Conservation (phyloP, 352 stramenopile genomes). For the Pilasporangium apinafurcum region DNA sequence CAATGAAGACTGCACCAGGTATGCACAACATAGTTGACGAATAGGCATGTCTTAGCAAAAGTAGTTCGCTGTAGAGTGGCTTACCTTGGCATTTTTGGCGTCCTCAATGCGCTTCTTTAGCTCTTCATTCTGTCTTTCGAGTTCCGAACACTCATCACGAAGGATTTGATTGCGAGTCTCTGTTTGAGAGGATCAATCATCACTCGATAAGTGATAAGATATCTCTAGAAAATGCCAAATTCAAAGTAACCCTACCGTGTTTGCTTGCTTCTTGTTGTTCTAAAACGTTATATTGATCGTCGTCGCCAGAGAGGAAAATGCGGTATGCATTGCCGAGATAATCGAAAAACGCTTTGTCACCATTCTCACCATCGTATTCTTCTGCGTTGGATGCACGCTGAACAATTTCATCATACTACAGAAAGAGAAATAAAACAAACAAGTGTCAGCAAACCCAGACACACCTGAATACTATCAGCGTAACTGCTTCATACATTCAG, state of each 20-base stretch:
- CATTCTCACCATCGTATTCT: slow-evolving; percentile 65
- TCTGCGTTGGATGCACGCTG: slow-evolving; percentile 42
- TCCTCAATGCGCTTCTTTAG: slow-evolving; percentile 57
- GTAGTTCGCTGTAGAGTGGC: slow-evolving; percentile 3
- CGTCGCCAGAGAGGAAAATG: slow-evolving; percentile 92
- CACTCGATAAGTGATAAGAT: too few species aligned
- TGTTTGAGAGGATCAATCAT: slow-evolving; percentile 9
- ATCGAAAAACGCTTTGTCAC: slow-evolving; percentile 91
- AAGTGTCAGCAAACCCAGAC: slow-evolving; percentile 2
- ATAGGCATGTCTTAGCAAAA: too few species aligned
- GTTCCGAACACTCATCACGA: slow-evolving; percentile 38
- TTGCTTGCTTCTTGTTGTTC: slow-evolving; percentile 71
- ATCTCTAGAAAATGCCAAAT: background rate
- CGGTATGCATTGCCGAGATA: slow-evolving; percentile 92
- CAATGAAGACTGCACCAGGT: slow-evolving; percentile 38
- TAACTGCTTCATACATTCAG: slow-evolving; percentile 59
- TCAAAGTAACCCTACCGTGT: slow-evolving; percentile 19
- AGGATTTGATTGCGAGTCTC: slow-evolving; percentile 48
- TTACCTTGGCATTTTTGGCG: slow-evolving; percentile 64
- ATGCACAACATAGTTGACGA: background rate
- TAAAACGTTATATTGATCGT: slow-evolving; percentile 85
- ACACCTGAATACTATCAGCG: slow-evolving; percentile 2
- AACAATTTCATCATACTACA: slow-evolving; percentile 84
- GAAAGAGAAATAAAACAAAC: background rate
- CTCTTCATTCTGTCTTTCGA: slow-evolving; percentile 50